These are phyloP conservation scores for Fraxinus sp. DNA, from an alignment of 305 asterid species.

Conservation along the genomic window DNA sequence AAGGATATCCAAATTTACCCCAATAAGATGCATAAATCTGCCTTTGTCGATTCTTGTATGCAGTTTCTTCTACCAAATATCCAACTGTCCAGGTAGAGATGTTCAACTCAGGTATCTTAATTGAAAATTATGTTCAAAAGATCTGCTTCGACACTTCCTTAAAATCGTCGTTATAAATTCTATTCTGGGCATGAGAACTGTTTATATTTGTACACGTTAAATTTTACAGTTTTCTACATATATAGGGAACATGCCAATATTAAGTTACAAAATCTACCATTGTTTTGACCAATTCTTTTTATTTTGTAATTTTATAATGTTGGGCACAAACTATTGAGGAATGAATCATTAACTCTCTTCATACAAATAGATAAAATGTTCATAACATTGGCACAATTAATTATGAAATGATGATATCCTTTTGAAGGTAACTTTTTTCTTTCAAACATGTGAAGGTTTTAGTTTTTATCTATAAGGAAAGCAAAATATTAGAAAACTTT, in stretches of 20 bases:
- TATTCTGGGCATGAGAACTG: neutral
- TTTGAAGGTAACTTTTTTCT: neutral
- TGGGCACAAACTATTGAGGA: neutral
- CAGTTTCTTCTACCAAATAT: slow-evolving; percentile 3
- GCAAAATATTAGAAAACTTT: neutral
- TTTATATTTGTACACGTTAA: neutral
- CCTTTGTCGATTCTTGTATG: slow-evolving; percentile 10
- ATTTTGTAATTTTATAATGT: neutral
- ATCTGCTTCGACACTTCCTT: neutral
- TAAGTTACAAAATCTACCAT: neutral
- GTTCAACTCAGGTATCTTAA: neutral
- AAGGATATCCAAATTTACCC: neutral
- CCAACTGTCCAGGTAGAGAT: neutral
- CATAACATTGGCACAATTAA: neutral
- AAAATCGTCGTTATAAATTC: neutral
- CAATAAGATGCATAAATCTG: slow-evolving; percentile 9
- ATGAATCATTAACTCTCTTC: neutral
- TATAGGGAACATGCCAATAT: neutral
- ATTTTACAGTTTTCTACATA: neutral
- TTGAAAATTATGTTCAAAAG: neutral
- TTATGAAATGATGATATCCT: neutral
- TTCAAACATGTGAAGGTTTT: neutral
- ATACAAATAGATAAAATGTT: neutral
- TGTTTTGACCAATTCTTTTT: neutral
- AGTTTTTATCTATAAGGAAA: neutral